Evolutionary conservation across 805 yeast species (phyloP), one percentile per base, ranked within the genome.

Genomic region (Spathaspora boniae): DNA sequence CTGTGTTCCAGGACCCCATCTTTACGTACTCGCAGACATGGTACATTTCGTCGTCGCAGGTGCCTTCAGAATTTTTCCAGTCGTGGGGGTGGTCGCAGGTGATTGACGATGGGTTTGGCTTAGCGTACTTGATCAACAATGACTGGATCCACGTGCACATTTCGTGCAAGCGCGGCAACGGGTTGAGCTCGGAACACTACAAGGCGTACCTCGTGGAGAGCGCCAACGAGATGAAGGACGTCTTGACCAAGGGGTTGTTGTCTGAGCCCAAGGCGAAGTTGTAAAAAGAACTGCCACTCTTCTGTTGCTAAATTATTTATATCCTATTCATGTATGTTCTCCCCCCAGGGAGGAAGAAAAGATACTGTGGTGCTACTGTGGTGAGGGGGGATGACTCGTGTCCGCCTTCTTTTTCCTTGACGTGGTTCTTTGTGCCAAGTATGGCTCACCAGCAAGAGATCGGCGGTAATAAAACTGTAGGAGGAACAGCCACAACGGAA

Each of bases 21-120:
- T 86, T 74, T 56, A 59, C 67, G 32, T 91, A 86, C 66, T 81
- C 94, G 5, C 67, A 79, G 21, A 76, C 85, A 30, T 91, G 98
- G 98, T 80, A 74, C 58, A 59, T 91, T 34, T 84, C 95, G 14
- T 79, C 96, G 2, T 87, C 96, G 1, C 98, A 91, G 62, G 71
- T 91, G 46, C 83, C 93, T 6, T 83, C 94, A 4, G 71, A 66
- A 45, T 70, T 70, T 60, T 86, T 87, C 63, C 87, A 87, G 57
- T 89, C 94, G 29, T 91, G 89, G 72, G 98, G 98, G 22, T 91
- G 88, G 86, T 78, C 96, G 14, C 95, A 94, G 59, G 98, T 93
- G 33, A 80, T 84, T 49, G 95, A 89, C 54, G 86, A 82, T 42
- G 98, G 98, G 6, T 80, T 85, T 51, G 98, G 98, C 6, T 72